phyloP scores from a whole-genome alignment of 1,284 basidiomycete species.

The Rhodotorula sp. region DNA sequence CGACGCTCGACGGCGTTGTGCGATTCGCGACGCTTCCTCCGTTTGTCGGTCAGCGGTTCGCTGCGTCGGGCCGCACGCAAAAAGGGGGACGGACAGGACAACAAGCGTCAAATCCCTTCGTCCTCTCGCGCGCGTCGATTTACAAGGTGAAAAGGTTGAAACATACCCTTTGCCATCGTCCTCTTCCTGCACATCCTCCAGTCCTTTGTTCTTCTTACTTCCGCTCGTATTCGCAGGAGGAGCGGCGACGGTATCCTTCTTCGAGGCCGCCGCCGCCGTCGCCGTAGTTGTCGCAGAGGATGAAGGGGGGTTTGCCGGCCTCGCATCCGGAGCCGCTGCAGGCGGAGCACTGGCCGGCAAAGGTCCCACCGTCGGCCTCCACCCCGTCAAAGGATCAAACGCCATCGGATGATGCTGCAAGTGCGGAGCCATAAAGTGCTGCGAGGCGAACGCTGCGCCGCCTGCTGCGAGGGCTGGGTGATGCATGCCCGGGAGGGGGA shows the following conservation, averaged over 20 bases:
- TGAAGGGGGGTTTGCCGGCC: not conserved
- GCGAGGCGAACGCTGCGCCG: not conserved
- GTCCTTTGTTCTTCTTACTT: constrained; percentile 19
- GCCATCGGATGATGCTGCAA: not conserved
- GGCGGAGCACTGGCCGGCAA: constrained; percentile 6
- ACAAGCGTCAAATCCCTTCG: constrained; percentile 10
- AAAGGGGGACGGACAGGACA: not conserved
- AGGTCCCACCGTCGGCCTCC: constrained; percentile 8
- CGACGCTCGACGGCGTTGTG: constrained; percentile 89
- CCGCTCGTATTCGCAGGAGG: not conserved
- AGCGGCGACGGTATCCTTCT: not conserved
- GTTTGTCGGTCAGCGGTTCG: constrained; percentile 60
- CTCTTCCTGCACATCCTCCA: constrained; percentile 39
- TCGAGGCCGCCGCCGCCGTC: not conserved
- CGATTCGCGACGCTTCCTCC: constrained; percentile 72
- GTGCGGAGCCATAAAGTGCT: not conserved
- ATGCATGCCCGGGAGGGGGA: not conserved
- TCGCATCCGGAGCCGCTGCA: not conserved
- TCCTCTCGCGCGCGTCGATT: not conserved
- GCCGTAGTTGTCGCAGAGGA: not conserved
- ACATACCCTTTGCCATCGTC: constrained; percentile 1
- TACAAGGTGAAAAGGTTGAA: no score
- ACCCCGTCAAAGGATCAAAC: constrained; percentile 15
- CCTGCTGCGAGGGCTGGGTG: not conserved
- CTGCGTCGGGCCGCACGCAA: not conserved